phyloP scores from a whole-genome alignment of 108 stramenopile species.

The Nitzschia sp. region DNA sequence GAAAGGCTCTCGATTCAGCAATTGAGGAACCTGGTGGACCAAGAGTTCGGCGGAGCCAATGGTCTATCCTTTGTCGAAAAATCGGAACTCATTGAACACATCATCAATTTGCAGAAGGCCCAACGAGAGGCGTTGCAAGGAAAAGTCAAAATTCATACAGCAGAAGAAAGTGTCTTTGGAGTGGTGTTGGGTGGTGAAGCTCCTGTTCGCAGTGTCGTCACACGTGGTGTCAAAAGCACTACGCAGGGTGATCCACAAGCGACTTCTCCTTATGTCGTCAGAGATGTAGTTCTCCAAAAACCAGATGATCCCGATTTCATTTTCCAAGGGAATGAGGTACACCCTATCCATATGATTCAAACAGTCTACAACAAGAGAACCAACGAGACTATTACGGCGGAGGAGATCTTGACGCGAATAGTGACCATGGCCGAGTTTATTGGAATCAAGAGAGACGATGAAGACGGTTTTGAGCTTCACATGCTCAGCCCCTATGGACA shows the following conservation, averaged over 20 bases:
- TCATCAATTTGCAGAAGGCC: slow-evolving; percentile 12
- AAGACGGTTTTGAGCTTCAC: slow-evolving; percentile 47
- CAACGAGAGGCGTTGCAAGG: not conserved
- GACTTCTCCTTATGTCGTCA: slow-evolving; percentile 25
- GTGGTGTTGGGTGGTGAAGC: slow-evolving; percentile 49
- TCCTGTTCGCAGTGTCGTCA: slow-evolving; percentile 47
- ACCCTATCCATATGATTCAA: slow-evolving; percentile 36
- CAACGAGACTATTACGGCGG: slow-evolving; percentile 25
- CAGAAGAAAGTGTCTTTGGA: slow-evolving; percentile 41
- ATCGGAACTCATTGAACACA: slow-evolving; percentile 32
- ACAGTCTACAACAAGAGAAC: slow-evolving; percentile 23
- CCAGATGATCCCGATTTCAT: slow-evolving; percentile 36
- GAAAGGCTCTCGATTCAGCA: slow-evolving; percentile 17
- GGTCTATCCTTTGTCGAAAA: slow-evolving; percentile 17
- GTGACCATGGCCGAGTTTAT: slow-evolving; percentile 34
- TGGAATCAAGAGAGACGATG: slow-evolving; percentile 33
- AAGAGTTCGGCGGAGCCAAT: not conserved
- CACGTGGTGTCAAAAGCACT: slow-evolving; percentile 50
- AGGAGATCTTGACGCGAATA: slow-evolving; percentile 17
- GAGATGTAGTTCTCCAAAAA: not conserved
- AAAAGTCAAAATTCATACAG: not conserved
- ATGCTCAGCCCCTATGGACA: slow-evolving; percentile 3
- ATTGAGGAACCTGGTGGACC: not conserved
- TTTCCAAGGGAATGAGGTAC: slow-evolving; percentile 26
- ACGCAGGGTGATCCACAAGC: slow-evolving; percentile 17